Evolutionary conservation across 2,329 filamentous ascomycete species (phyloP).

Genomic region (Alternaria rosae): DNA sequence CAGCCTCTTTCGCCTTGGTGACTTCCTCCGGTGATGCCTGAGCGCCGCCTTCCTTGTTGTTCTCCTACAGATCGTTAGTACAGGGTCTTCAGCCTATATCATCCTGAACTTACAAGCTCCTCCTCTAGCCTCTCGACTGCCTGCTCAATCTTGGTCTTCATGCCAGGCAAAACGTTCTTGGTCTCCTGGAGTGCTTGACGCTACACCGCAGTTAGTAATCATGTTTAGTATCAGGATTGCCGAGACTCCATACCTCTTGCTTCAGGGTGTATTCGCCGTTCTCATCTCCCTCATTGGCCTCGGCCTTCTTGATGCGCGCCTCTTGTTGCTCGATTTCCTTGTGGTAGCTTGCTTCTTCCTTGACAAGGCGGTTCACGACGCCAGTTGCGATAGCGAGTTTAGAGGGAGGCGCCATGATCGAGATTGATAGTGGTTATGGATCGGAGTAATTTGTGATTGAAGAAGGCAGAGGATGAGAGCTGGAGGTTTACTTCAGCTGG

Average conservation of each 20-base stretch:
- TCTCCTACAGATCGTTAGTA: conserved; percentile 45
- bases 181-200: conserved; percentile 86
- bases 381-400: conserved; percentile 80
- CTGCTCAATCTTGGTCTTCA: conserved; percentile 74
- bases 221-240: background rate
- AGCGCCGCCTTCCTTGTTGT: conserved; percentile 50
- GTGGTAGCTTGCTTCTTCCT: conserved; percentile 91
- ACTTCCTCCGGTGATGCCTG: conserved; percentile 53
- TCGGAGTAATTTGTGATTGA: background rate
- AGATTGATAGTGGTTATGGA: background rate
- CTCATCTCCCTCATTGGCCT: conserved; percentile 67
- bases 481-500: background rate
- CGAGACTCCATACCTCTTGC: conserved; percentile 75
- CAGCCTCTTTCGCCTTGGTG: conserved; percentile 54
- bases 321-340: conserved; percentile 81
- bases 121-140: conserved; percentile 78
- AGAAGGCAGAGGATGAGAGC: background rate
- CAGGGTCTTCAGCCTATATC: too few species aligned
- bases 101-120: conserved; percentile 69
- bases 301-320: conserved; percentile 72
- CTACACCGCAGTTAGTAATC: conserved; percentile 55
- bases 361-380: conserved; percentile 82
- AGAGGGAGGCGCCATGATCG: conserved; percentile 75
- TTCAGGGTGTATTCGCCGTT: conserved; percentile 82
- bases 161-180: conserved; percentile 76